Evolutionary conservation across 257 asterid species (phyloP), one percentile per base, ranked within the genome.

Genomic region (Petrea volubilis): DNA sequence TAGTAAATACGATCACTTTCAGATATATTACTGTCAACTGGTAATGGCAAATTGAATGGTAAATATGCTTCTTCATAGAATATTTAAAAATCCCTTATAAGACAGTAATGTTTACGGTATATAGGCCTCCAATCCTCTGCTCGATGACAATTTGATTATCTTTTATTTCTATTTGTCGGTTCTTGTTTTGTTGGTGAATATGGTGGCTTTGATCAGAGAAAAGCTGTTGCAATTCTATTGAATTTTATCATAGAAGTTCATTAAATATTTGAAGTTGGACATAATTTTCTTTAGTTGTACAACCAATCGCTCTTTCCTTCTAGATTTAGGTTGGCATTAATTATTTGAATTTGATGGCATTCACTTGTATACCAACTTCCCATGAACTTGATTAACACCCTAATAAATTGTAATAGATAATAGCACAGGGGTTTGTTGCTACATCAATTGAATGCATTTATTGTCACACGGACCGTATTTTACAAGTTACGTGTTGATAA

Each of bases 361-460:
- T 56, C 10, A 28, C 68, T 63, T 40, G 68, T 25, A 43, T 46
- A 44, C 33, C 57, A 58, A 28, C 47, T 41, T 55, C 74, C 56
- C 2, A 2, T 52, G 12, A 50, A 61, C 51, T 64, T n/a, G 24
- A 24, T 24, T 44, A 13, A 23, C 58, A 46, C 69, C 55, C 38
- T 60, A 60, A 63, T 63, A 63, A 63, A 63, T 63, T 65, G 27
- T 46, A 25, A n/a, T 65, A 27, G 44, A 65, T 47, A n/a, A 29
- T 15, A 27, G 17, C 60, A 29, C 28, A 68, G 41, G 57, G 60
- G 68, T 59, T 70, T 29, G 75, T 43, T 70, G 75, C 62, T n/a
- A 15, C 70, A 60, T 59, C 55, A 60, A 60, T 58, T 58, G 38
- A 60, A 33, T 44, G 50, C 68, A 71, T 71, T 59, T 71, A 59